Percentiles rank a stretch among this genome's conserved stretches.
Evolutionary conservation across 2,329 filamentous ascomycete species (phyloP).

Genomic region (Stemphylium lycopersici): DNA sequence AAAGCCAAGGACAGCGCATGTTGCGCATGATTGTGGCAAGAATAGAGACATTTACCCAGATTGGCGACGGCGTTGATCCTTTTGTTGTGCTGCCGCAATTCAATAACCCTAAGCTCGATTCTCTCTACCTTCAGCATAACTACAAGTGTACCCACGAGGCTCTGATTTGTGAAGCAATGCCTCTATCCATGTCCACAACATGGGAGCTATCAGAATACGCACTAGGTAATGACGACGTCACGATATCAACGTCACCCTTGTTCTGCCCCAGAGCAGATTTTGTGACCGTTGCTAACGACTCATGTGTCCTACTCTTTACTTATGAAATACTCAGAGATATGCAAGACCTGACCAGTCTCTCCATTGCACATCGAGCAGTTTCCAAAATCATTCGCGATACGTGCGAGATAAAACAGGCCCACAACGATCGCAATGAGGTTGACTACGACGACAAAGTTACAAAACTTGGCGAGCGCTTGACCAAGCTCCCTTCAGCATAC

Average conservation of each 20-base stretch:
- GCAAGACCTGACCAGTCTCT: slow-evolving; percentile 40
- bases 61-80: slow-evolving; percentile 31
- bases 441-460: slow-evolving; percentile 23
- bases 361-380: slow-evolving; percentile 20
- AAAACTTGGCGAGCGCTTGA: slow-evolving; percentile 25
- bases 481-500: slow-evolving; percentile 30
- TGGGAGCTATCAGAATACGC: slow-evolving; percentile 15
- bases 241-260: slow-evolving; percentile 44
- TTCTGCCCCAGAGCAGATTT: slow-evolving; percentile 36
- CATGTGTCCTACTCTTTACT: slow-evolving; percentile 32
- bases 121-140: slow-evolving; percentile 22
- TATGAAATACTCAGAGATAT: slow-evolving; percentile 39
- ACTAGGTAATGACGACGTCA: background rate
- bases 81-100: slow-evolving; percentile 33
- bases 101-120: slow-evolving; percentile 21
- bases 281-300: slow-evolving; percentile 24
- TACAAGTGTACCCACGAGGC: slow-evolving; percentile 18
- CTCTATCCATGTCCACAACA: slow-evolving; percentile 23
- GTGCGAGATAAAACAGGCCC: slow-evolving; percentile 5
- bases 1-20: slow-evolving; percentile 18
- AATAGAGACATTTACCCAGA: slow-evolving; percentile 12
- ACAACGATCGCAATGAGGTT: background rate
- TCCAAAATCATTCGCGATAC: slow-evolving; percentile 6
- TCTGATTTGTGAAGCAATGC: slow-evolving; percentile 36
- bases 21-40: slow-evolving; percentile 20